Percentiles rank a stretch among this genome's conserved stretches.
phyloP scores from a whole-genome alignment of 1,284 basidiomycete species.

The Ceratobasidium sp. region DNA sequence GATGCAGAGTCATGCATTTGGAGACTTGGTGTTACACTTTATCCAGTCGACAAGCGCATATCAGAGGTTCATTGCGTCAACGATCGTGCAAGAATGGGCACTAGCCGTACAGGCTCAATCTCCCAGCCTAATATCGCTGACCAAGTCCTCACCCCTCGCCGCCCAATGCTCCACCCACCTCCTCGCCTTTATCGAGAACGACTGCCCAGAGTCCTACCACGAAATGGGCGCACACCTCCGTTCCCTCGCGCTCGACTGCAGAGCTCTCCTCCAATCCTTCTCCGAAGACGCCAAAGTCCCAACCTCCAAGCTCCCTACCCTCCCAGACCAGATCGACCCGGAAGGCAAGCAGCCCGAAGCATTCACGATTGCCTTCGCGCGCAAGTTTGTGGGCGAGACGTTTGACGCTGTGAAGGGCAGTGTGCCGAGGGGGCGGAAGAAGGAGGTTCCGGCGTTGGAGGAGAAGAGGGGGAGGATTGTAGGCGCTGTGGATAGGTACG shows the following conservation, averaged over 20 bases:
- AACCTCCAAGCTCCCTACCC: conserved; percentile 80
- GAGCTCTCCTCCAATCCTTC: conserved; percentile 84
- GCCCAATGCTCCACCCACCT: conserved; percentile 75
- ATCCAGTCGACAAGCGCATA: conserved; percentile 91
- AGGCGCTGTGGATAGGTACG: conserved; percentile 85
- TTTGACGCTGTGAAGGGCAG: conserved; percentile 83
- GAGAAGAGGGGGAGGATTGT: conserved; percentile 84
- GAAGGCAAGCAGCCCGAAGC: conserved; percentile 72
- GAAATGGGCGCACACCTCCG: conserved; percentile 90
- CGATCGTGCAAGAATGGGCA: conserved; percentile 96
- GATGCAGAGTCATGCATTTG: conserved; percentile 60
- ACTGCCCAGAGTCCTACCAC: conserved; percentile 80
- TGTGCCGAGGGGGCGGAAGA: conserved; percentile 81
- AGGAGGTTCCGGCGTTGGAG: conserved; percentile 78
- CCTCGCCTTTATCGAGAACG: conserved; percentile 79
- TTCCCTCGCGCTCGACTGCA: conserved; percentile 86
- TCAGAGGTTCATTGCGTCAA: conserved; percentile 87
- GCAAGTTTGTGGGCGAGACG: conserved; percentile 76
- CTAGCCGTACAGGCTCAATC: conserved; percentile 27
- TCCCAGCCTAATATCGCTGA: conserved; percentile 46
- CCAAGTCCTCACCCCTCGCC: conserved; percentile 67
- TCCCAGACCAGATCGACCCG: conserved; percentile 83
- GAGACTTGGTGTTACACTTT: conserved; percentile 81
- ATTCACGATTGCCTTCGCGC: conserved; percentile 88
- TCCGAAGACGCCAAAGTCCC: conserved; percentile 88